Evolutionary conservation across 768 basidiomycete genomes (phyloP).

Genomic region (Sporobolomyces phaffii): DNA sequence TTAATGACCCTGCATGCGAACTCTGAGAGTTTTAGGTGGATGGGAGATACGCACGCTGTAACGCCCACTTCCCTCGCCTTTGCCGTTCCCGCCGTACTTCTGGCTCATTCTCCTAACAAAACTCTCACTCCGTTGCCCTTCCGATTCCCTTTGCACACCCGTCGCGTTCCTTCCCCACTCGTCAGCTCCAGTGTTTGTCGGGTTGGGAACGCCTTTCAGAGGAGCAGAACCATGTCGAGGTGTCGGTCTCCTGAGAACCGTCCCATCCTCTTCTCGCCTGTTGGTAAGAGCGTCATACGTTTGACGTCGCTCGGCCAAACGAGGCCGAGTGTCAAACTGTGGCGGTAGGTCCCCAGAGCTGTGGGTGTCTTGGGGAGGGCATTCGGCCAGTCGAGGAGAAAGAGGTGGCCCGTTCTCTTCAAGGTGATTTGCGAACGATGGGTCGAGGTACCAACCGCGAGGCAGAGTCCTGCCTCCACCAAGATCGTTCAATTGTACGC

Average conservation of each 20-base stretch:
- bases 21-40: not conserved
- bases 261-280: not conserved
- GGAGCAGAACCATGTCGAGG: conserved; percentile 4
- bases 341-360: too few species aligned
- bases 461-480: conserved; percentile 5
- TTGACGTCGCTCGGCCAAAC: not conserved
- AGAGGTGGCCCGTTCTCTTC: not conserved
- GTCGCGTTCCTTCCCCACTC: not conserved
- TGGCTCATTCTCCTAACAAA: conserved; percentile 35
- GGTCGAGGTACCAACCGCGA: not conserved
- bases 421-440: not conserved
- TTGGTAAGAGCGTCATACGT: not conserved
- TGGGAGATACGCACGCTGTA: not conserved
- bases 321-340: not conserved
- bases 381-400: not conserved
- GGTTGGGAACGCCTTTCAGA: not conserved
- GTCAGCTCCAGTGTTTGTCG: not conserved
- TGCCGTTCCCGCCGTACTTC: conserved; percentile 15
- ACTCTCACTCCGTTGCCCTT: conserved; percentile 5
- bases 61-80: too few species aligned
- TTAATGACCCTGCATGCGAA: too few species aligned
- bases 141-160: not conserved
- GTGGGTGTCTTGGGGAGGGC: too few species aligned
- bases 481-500: too few species aligned
- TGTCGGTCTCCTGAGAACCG: not conserved